A percentile compares a stretch with the other conserved stretches of the same genome.
Evolutionary conservation across 345 rosid species (phyloP).

Genomic region (sweet orange (Citrus sinensis)): DNA sequence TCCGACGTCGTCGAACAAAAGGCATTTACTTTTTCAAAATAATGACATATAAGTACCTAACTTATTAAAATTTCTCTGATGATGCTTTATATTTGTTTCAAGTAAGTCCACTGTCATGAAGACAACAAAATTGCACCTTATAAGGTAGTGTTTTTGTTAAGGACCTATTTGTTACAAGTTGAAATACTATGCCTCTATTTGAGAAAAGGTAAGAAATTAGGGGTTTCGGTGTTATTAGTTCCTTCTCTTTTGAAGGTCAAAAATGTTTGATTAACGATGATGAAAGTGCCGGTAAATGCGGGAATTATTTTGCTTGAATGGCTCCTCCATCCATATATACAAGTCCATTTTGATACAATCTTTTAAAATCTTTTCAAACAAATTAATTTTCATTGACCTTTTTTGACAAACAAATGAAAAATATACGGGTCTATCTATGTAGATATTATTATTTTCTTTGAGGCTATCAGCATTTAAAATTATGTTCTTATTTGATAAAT

Average conservation of each 20-base stretch:
- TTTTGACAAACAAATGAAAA: neutral
- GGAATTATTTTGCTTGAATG: slow-evolving; percentile 22
- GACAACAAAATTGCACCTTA: too few species aligned
- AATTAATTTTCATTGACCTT: neutral
- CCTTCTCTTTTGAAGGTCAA: neutral
- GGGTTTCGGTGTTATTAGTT: neutral
- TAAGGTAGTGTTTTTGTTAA: neutral
- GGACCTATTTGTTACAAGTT: neutral
- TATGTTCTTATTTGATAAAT: neutral
- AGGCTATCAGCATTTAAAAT: neutral
- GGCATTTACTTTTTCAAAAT: neutral
- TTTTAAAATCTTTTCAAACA: neutral
- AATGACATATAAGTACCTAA: neutral
- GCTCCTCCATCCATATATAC: neutral
- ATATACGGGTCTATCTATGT: too few species aligned
- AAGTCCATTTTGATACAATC: neutral
- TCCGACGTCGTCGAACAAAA: neutral
- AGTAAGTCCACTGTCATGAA: too few species aligned
- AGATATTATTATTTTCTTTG: too few species aligned
- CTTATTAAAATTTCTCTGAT: neutral
- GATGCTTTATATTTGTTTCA: too few species aligned
- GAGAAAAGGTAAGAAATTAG: neutral
- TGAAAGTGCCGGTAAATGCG: neutral
- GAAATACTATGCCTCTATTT: neutral
- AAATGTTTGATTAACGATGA: neutral